phyloP scores from a whole-genome alignment of 2,329 filamentous ascomycete species.

The Ambrosiella cleistominuta region DNA sequence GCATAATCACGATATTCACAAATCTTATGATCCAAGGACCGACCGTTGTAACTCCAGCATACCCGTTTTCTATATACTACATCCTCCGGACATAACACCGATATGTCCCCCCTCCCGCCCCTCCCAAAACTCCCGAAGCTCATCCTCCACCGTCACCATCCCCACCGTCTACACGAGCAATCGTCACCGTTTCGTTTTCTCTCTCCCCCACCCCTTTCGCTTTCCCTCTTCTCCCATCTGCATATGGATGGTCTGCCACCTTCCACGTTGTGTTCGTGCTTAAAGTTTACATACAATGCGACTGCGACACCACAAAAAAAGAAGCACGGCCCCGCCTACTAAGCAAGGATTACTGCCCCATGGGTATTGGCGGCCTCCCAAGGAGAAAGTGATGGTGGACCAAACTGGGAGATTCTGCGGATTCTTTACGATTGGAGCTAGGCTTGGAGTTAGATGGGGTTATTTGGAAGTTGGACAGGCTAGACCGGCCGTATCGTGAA shows the following conservation, averaged over 20 bases:
- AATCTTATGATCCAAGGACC: not conserved
- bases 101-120: not conserved
- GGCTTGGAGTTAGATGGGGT: too few species aligned
- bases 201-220: not conserved
- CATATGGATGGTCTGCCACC: not conserved
- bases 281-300: not conserved
- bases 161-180: not conserved
- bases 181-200: not conserved
- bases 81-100: not conserved
- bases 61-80: too few species aligned
- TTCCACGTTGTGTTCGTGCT: not conserved
- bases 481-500: too few species aligned
- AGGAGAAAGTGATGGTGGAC: not conserved
- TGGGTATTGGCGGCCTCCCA: not conserved
- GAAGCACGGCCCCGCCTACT: too few species aligned
- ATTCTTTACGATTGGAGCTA: not conserved
- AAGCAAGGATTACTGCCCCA: not conserved
- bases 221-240: not conserved
- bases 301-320: not conserved
- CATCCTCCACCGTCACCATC: not conserved
- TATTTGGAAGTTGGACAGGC: too few species aligned
- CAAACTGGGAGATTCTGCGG: not conserved
- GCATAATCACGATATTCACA: not conserved
- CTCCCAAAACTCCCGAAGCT: not conserved
- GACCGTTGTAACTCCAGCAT: not conserved